Conservation (phyloP, 2,329 filamentous ascomycete genomes). For the Dothideomycetes sp. region DNA sequence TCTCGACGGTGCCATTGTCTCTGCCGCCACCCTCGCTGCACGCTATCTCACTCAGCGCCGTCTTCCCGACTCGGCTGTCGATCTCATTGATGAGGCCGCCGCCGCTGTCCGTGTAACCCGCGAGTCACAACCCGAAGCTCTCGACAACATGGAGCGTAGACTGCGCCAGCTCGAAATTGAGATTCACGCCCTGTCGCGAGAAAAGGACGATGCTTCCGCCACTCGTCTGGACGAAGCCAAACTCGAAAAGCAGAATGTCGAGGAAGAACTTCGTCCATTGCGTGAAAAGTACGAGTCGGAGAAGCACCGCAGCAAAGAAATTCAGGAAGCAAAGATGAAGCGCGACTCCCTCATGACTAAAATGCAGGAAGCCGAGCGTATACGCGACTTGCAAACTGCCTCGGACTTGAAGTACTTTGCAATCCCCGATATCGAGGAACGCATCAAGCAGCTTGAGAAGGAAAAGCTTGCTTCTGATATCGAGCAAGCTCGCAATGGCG, state of each 20-base stretch:
- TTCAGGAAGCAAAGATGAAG: slow-evolving; percentile 91
- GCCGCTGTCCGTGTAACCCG: slow-evolving; percentile 92
- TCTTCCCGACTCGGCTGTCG: slow-evolving; percentile 91
- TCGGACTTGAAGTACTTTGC: slow-evolving; percentile 96
- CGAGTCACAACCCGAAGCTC: slow-evolving; percentile 90
- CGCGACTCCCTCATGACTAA: slow-evolving; percentile 86
- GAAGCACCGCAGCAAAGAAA: slow-evolving; percentile 79
- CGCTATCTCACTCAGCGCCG: slow-evolving; percentile 85
- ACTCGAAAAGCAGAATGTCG: slow-evolving; percentile 85
- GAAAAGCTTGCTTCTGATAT: slow-evolving; percentile 72
- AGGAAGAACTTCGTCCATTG: slow-evolving; percentile 83
- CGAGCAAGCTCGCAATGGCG: slow-evolving; percentile 54
- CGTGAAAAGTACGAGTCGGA: slow-evolving; percentile 94
- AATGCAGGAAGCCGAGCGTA: slow-evolving; percentile 82
- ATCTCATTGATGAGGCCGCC: slow-evolving; percentile 90
- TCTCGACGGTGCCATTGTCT: slow-evolving; percentile 82
- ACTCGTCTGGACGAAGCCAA: slow-evolving; percentile 70
- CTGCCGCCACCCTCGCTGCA: slow-evolving; percentile 81
- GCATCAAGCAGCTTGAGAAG: slow-evolving; percentile 70
- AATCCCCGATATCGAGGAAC: slow-evolving; percentile 77
- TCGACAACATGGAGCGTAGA: slow-evolving; percentile 87
- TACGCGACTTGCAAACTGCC: slow-evolving; percentile 72
- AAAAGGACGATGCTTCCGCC: slow-evolving; percentile 89
- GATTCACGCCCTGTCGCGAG: slow-evolving; percentile 86
- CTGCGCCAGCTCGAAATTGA: slow-evolving; percentile 90